Evolutionary conservation across 129 eudicot species (phyloP), one percentile per base, ranked within the genome.

Genomic region (Flaveria brownii): DNA sequence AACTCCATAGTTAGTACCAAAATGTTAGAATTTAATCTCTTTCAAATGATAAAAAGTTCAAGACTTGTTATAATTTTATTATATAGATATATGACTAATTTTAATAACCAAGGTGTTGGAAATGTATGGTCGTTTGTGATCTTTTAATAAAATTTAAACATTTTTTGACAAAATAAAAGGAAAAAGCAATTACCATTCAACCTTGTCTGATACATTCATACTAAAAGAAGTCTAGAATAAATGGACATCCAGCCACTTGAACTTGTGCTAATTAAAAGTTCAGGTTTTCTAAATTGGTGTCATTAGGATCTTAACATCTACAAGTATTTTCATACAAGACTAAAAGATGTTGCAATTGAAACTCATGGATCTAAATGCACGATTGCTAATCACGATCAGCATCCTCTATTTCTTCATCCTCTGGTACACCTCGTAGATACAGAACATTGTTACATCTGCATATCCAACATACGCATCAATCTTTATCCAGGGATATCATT

Each of bases 371-470:
- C 45, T 22, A 56, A 65, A 4, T n/a, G 62, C 69, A 80, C 8
- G 50, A 42, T 17, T 57, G 25, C 80, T 84, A 88, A 50, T 91
- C 91, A 2, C 81, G 88, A 1, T 91, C 98, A 8, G 89, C 98
- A 7, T 93, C 97, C 73, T 88, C 98, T 59, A 93, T 79, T 49
- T 90, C 98, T 67, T 93, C 98, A 84, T 93, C 98, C 76, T 93
- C 98, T 8, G 98, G 98, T 36, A 93, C 98, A 39, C 98, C 98
- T 25, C 97, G 91, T 43, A 93, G 73, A 75, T 93, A 88, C 46
- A 93, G 91, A 72, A 93, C 98, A 46, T 93, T 93, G 60, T 93
- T 93, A 42, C 98, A 93, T 84, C 98, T 93, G 87, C 75, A 78
- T 14, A 86, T 28, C 11, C 45, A 68, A 25, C 42, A 51, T 13